phyloP scores from a whole-genome alignment of 2,329 filamentous ascomycete species.

The Helotiales sp. region DNA sequence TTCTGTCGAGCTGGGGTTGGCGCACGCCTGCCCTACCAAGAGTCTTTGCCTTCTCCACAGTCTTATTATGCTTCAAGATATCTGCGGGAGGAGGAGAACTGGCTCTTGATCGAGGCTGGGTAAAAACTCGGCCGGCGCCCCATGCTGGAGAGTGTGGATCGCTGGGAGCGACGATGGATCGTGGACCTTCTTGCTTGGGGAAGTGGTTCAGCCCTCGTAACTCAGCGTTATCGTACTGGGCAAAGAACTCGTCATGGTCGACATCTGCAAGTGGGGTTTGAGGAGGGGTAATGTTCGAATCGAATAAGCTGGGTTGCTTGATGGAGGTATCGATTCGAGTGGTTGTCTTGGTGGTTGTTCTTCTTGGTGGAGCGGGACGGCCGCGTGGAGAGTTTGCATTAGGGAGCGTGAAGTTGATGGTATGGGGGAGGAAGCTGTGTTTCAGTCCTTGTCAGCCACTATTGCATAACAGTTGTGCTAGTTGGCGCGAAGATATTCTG shows the following conservation, averaged over 20 bases:
- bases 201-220: slow-evolving; percentile 52
- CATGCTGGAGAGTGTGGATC: slow-evolving; percentile 77
- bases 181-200: slow-evolving; percentile 46
- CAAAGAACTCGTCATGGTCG: slow-evolving; percentile 48
- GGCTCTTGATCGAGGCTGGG: slow-evolving; percentile 74
- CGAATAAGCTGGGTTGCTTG: slow-evolving; percentile 40
- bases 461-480: not conserved
- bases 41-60: slow-evolving; percentile 56
- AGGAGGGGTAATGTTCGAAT: slow-evolving; percentile 33
- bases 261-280: slow-evolving; percentile 38
- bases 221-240: slow-evolving; percentile 53
- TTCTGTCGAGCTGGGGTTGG: slow-evolving; percentile 55
- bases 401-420: slow-evolving; percentile 79
- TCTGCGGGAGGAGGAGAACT: slow-evolving; percentile 73
- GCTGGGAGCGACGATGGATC: slow-evolving; percentile 61
- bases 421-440: slow-evolving; percentile 84
- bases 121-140: slow-evolving; percentile 49
- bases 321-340: slow-evolving; percentile 58
- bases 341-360: slow-evolving; percentile 32
- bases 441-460: slow-evolving; percentile 13
- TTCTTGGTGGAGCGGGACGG: slow-evolving; percentile 34
- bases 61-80: slow-evolving; percentile 67
- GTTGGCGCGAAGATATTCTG: not conserved
- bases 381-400: slow-evolving; percentile 44
- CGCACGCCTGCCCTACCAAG: slow-evolving; percentile 57